Evolutionary conservation across 805 yeast genomes (phyloP).

Genomic region (Metschnikowia drakensbergensis): DNA sequence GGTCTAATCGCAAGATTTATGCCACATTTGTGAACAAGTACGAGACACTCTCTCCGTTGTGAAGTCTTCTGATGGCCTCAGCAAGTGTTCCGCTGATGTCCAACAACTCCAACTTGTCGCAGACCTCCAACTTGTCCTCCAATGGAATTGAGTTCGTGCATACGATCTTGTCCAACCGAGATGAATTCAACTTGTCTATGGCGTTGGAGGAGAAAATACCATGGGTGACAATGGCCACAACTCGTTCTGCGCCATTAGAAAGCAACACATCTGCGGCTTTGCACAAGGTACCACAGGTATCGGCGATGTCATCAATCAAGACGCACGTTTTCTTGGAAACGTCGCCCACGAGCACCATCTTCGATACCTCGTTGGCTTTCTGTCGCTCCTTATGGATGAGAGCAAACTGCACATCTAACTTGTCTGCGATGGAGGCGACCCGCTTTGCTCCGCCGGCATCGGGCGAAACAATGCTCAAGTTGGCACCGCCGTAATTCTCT

Average conservation of each 20-base stretch:
- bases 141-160: slow-evolving; percentile 95
- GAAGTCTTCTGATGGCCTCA: slow-evolving; percentile 90
- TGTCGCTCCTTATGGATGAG: slow-evolving; percentile 95
- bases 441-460: slow-evolving; percentile 99
- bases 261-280: slow-evolving; percentile 89
- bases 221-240: slow-evolving; percentile 92
- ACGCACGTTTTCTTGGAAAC: slow-evolving; percentile 80
- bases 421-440: slow-evolving; percentile 91
- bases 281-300: slow-evolving; percentile 94
- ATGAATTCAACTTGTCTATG: slow-evolving; percentile 60
- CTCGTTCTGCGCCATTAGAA: slow-evolving; percentile 76
- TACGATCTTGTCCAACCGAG: slow-evolving; percentile 67
- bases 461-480: slow-evolving; percentile 80
- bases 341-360: slow-evolving; percentile 96
- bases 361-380: slow-evolving; percentile 88
- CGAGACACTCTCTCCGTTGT: slow-evolving; percentile 93
- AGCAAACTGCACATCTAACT: slow-evolving; percentile 88
- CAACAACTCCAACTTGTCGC: slow-evolving; percentile 71
- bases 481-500: slow-evolving; percentile 51
- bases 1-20: background rate
- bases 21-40: slow-evolving; percentile 70
- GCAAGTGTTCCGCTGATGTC: slow-evolving; percentile 87
- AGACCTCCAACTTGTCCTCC: slow-evolving; percentile 51
- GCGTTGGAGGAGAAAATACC: slow-evolving; percentile 91
- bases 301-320: slow-evolving; percentile 96